Percentiles rank a stretch among this genome's conserved stretches.
These are phyloP conservation scores for Aspergillus kassunensis DNA, from an alignment of 495 filamentous ascomycete species.

Conservation along the genomic window DNA sequence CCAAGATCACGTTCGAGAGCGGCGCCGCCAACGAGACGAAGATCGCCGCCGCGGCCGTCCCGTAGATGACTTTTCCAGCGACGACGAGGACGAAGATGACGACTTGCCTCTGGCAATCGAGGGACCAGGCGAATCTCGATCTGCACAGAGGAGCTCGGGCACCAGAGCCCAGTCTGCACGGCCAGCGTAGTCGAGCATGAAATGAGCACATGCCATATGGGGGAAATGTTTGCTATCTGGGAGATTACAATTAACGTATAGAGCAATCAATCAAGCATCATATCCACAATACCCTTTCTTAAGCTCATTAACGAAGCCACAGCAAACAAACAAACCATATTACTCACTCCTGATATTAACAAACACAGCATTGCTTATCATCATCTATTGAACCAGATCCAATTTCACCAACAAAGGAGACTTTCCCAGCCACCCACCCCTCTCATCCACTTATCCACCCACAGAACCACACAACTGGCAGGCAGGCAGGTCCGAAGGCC, in stretches of 20 bases:
- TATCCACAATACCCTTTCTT: too few relatives aligned
- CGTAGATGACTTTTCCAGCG: conserved; percentile 35
- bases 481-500: too few relatives aligned
- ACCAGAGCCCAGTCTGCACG: background rate
- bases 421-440: too few relatives aligned
- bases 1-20: conserved; percentile 33
- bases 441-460: too few relatives aligned
- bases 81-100: conserved; percentile 37
- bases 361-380: too few relatives aligned
- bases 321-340: background rate
- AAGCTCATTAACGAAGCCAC: too few relatives aligned
- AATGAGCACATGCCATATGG: background rate
- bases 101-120: conserved; percentile 29
- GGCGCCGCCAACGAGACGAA: conserved; percentile 31
- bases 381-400: too few relatives aligned
- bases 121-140: conserved; percentile 21
- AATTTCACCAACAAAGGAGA: too few relatives aligned
- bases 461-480: too few relatives aligned
- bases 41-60: conserved; percentile 29
- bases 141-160: background rate
- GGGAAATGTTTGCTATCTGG: background rate
- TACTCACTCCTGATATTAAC: too few relatives aligned
- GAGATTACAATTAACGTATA: background rate
- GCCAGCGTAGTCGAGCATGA: background rate
- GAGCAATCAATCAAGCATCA: background rate